These are phyloP conservation scores for Neotropicomus parvogracilis DNA, from an alignment of 1,284 basidiomycete species.

Conservation along the genomic window DNA sequence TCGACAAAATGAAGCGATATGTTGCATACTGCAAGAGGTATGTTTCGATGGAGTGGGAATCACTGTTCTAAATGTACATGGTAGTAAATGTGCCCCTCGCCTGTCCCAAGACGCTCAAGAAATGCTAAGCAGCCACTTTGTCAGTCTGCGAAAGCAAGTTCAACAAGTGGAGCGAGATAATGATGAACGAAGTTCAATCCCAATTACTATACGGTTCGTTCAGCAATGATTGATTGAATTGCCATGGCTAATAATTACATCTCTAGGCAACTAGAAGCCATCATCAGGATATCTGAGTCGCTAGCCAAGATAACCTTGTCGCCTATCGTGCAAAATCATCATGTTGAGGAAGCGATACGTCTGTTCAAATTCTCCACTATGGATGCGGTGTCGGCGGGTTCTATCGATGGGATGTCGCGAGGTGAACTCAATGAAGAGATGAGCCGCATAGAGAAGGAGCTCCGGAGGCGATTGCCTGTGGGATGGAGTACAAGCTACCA, in stretches of 20 bases:
- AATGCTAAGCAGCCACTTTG: constrained; percentile 97
- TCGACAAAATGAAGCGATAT: constrained; percentile 98
- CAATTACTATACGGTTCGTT: constrained; percentile 91
- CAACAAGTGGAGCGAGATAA: constrained; percentile 97
- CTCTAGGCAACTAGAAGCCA: constrained; percentile 92
- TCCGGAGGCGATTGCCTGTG: constrained; percentile 85
- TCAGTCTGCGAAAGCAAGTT: constrained; percentile 90
- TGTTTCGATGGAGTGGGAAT: constrained; percentile 22
- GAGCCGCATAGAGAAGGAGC: constrained; percentile 86
- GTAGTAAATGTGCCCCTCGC: constrained; percentile 92
- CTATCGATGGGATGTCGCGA: constrained; percentile 89
- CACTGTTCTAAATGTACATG: constrained; percentile 1
- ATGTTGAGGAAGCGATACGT: constrained; percentile 97
- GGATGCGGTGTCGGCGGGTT: constrained; percentile 95
- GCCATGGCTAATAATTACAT: constrained; percentile 9
- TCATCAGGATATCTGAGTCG: constrained; percentile 97
- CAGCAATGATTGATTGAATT: neutral
- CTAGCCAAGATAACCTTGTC: constrained; percentile 93
- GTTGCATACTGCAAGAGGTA: constrained; percentile 95
- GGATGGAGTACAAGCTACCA: constrained; percentile 98
- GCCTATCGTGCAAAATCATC: constrained; percentile 84
- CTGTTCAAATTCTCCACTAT: constrained; percentile 99
- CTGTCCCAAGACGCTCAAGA: constrained; percentile 92
- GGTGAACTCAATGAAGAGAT: constrained; percentile 95
- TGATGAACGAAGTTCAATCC: constrained; percentile 96